Base-by-base conservation (phyloP, 352 stramenopile genomes). In the Phytophthora chlamydospora region DNA sequence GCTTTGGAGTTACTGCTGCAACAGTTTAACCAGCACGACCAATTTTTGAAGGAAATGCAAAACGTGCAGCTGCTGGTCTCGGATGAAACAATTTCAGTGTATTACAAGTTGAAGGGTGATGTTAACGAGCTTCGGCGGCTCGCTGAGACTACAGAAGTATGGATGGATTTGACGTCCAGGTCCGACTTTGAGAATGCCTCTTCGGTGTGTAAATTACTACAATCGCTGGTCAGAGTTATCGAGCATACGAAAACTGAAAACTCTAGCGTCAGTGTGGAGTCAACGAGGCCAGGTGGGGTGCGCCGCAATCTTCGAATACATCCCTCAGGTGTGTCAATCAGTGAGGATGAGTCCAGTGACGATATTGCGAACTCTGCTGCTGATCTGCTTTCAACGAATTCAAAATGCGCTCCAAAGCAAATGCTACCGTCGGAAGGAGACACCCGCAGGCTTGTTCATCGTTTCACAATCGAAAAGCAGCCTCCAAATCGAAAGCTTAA, bases 131-230 rank as follows among this genome's bases (percentile, higher is more conserved):
- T 91, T 9, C 78, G 78, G 3, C 66, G 75, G 8, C 60, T 91
- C 0, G 83, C 80, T 10, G 83, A 91, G 61, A 90, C 83, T 29
- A 91, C 83, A 10, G 83, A 91, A 73, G 78, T 91, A 3, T 91
- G 83, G 83, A 89, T 91, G 80, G 83, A 91, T 72, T 63, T 91
- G 27, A 91, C 83, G 2, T 90, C 80, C 6, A 80, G 83, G 33
- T 83, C 76, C 1, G 83, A 91, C 51, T 90, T 84, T 38, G 80
- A 89, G 21, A 87, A 82, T 35, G 80, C 80, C 6, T 54, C 78
- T 4, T 69, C 58, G 6, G 70, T 83, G 11, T 89, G 78, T 40
- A 27, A 71, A 33, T 40, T 89, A 6, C 35, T 92, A 19, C 63
- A 64, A 38, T 82, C 78, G 2, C 53, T 91, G 17, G 62, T 62